Percentiles rank a stretch among this genome's conserved stretches.
Evolutionary conservation across 2,329 filamentous ascomycete species (phyloP).

Genomic region (Trichoderma harzianum): DNA sequence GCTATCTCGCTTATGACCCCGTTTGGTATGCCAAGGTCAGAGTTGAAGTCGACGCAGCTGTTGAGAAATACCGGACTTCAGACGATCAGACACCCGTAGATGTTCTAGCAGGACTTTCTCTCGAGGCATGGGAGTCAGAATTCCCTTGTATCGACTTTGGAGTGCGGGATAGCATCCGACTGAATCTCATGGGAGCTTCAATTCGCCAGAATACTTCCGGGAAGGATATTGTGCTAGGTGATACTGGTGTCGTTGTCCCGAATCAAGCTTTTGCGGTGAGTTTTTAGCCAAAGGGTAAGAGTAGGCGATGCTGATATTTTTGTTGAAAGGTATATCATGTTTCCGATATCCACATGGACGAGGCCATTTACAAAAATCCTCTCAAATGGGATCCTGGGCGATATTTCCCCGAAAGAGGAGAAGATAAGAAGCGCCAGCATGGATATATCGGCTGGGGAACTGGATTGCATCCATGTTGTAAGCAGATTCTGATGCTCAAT

Average conservation of each 20-base stretch:
- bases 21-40: slow-evolving; percentile 45
- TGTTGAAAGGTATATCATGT: slow-evolving; percentile 36
- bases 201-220: slow-evolving; percentile 52
- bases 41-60: slow-evolving; percentile 44
- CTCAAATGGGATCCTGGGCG: slow-evolving; percentile 48
- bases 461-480: slow-evolving; percentile 36
- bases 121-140: slow-evolving; percentile 54
- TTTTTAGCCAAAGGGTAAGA: background rate
- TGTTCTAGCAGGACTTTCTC: slow-evolving; percentile 41
- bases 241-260: slow-evolving; percentile 48
- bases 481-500: slow-evolving; percentile 8
- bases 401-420: slow-evolving; percentile 44
- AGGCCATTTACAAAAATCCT: slow-evolving; percentile 47
- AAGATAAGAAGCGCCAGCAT: slow-evolving; percentile 37
- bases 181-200: slow-evolving; percentile 45
- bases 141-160: slow-evolving; percentile 52
- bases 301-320: background rate
- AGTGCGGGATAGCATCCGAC: slow-evolving; percentile 51
- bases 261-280: slow-evolving; percentile 41
- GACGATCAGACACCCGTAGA: slow-evolving; percentile 32
- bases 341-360: slow-evolving; percentile 49
- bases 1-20: slow-evolving; percentile 45
- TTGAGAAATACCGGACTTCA: slow-evolving; percentile 39
- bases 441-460: slow-evolving; percentile 36
- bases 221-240: slow-evolving; percentile 42